These are phyloP conservation scores for Yarrowia yakushimensis DNA, from an alignment of 805 yeast species.

Conservation along the genomic window DNA sequence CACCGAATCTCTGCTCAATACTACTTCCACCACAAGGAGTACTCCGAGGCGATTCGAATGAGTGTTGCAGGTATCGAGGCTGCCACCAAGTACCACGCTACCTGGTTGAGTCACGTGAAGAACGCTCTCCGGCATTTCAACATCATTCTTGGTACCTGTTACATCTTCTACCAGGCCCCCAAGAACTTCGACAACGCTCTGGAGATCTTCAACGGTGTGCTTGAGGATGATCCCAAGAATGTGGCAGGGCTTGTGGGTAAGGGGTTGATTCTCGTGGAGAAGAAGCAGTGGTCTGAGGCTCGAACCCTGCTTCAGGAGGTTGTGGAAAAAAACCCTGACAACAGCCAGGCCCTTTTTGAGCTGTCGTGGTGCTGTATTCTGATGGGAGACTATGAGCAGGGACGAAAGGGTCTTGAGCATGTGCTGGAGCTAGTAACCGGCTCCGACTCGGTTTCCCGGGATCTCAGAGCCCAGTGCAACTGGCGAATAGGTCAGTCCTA, in stretches of 20 bases:
- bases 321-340: constrained; percentile 47
- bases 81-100: constrained; percentile 40
- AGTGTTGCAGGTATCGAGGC: constrained; percentile 61
- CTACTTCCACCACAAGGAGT: constrained; percentile 59
- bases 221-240: constrained; percentile 47
- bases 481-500: constrained; percentile 76
- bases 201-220: constrained; percentile 61
- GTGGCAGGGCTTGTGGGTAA: constrained; percentile 73
- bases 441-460: constrained; percentile 50
- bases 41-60: constrained; percentile 55
- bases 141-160: constrained; percentile 66
- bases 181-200: constrained; percentile 76
- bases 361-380: constrained; percentile 74
- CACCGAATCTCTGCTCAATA: constrained; percentile 62
- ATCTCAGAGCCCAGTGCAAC: constrained; percentile 54
- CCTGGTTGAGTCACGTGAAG: constrained; percentile 44
- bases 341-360: constrained; percentile 61
- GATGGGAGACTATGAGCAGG: constrained; percentile 48
- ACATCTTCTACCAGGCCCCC: constrained; percentile 86
- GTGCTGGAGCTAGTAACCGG: constrained; percentile 49
- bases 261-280: constrained; percentile 70
- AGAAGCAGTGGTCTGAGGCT: constrained; percentile 57
- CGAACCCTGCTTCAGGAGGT: constrained; percentile 50
- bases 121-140: constrained; percentile 58
- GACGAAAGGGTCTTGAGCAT: constrained; percentile 48